Base-by-base conservation (phyloP, 1,139 yeast species). In the Yamadazyma mexicana region DNA sequence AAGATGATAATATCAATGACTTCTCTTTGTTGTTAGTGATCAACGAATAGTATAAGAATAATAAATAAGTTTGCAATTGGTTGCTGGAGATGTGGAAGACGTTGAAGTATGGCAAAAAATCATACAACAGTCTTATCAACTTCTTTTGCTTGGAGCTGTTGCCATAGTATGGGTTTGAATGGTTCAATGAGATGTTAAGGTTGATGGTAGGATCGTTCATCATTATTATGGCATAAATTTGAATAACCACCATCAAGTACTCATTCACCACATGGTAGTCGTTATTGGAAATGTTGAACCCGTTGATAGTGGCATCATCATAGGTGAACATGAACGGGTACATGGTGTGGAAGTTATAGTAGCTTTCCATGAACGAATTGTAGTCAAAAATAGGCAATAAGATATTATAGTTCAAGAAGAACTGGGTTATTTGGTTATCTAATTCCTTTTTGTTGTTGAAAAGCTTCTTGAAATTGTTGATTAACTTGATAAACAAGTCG, bases 371-470 rank as follows among this genome's bases (percentile, higher is more conserved):
- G 50, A 81, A 80, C 31, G 67, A 59, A 35, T 70, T 73, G 48
- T 76, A 80, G 52, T 80, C 84, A 45, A 81, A 70, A n/a, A 81
- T 75, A 9, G 86, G 86, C 22, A 81, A 71, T 45, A 80, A 67
- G 16, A 73, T 68, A 55, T 81, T 81, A 52, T 77, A 73, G 49
- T 78, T 75, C 40, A 78, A 64, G 50, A 81, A 81, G 51, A 68
- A 81, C 37, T 77, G 72, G 46, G 68, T 62, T 26, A 81, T 68
- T 40, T 78, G 73, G 40, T 70, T 66, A 50, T 81, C 86, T 45
- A 80, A 54, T 43, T 75, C 77, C 37, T 64, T 66, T 44, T 71
- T 73, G 33, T 60, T 58, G 31, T 59, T 58, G 52, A 75, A 74
- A 3, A 74, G 49, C 36, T 67, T 66, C 47, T 75, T 74, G 52